Evolutionary conservation across 495 filamentous ascomycete genomes (phyloP), one percentile per base, ranked within the genome.

Genomic region (Aspergillus ostianus): DNA sequence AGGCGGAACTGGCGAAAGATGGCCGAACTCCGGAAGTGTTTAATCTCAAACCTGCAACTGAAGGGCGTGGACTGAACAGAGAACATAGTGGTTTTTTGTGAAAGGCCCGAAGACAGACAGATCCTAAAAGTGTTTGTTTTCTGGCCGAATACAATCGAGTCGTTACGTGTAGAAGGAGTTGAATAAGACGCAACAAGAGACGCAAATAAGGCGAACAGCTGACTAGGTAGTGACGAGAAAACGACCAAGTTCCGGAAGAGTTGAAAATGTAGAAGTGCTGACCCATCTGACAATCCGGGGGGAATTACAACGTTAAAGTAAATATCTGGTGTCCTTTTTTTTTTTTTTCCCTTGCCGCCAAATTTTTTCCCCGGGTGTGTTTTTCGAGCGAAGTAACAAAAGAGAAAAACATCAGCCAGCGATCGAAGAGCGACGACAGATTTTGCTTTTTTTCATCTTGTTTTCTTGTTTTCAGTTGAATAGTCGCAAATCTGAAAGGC

Each of bases 271-370:
- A 71, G 71, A 62, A 77, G 71, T 78, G 77, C 73, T 80, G 77
- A 72, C 66, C 68, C 74, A 75, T 72, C 70, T 77, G 73, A 77
- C 64, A 77, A 73, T 74, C 77, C 68, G 68, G 67, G 36, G 36
- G 65, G 74, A 78, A 79, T 80, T 80, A 80, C 76, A 79, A 77
- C 76, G 76, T 73, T 73, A 76, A 71, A 67, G 68, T 63, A 66
- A 71, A 67, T 66, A 62, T 65, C 62, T 41, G 36, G 36, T 41
- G 36, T 41, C 36, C 36, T 41, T 41, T 41, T 41, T 36, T 36
- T 36, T 36, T 36, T 68, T 60, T 69, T 76, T 67, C 60, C 68
- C 70, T 73, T 67, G 67, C 73, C 77, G 75, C 74, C 76, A 75
- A 76, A 71, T 77, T 64, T 60, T 68, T 75, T 71, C 76, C 76